Conservation (phyloP, 225 moss, liverwort and hornwort genomes). For the Straminergon stramineum region DNA sequence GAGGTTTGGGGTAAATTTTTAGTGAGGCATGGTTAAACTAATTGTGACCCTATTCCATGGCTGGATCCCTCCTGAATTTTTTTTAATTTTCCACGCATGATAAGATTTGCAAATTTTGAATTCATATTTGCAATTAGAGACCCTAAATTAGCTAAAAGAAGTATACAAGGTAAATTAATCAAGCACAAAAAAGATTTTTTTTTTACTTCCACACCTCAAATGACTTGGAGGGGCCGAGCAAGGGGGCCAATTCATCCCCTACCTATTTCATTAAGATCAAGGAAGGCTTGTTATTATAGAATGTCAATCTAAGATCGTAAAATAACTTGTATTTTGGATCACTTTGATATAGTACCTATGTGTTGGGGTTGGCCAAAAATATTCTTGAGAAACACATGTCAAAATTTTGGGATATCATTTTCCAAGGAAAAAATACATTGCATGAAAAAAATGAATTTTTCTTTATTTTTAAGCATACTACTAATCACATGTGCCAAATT, state of each 20-base stretch:
- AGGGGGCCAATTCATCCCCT: no score
- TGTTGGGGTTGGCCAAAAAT: rapidly evolving
- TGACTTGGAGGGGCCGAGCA: no score
- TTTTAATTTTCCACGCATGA: no score
- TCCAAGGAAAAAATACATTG: no score
- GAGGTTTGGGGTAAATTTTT: neutral
- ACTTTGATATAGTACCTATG: rapidly evolving
- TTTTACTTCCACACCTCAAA: no score
- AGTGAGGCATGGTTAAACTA: neutral
- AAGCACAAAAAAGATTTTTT: no score
- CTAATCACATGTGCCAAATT: rapidly evolving
- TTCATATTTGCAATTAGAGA: no score
- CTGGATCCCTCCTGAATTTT: no score
- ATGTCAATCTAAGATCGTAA: neutral
- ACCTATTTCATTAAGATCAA: neutral
- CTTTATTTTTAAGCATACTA: neutral
- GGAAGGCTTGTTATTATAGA: neutral
- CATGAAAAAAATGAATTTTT: rapidly evolving
- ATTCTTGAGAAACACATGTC: rapidly evolving
- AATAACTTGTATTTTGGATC: neutral
- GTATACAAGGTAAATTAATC: no score
- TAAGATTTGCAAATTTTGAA: no score
- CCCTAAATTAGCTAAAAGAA: no score
- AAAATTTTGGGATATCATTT: no score
- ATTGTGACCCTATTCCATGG: neutral